phyloP scores from a whole-genome alignment of 768 basidiomycete species.

The Tricholoma flavovirens region DNA sequence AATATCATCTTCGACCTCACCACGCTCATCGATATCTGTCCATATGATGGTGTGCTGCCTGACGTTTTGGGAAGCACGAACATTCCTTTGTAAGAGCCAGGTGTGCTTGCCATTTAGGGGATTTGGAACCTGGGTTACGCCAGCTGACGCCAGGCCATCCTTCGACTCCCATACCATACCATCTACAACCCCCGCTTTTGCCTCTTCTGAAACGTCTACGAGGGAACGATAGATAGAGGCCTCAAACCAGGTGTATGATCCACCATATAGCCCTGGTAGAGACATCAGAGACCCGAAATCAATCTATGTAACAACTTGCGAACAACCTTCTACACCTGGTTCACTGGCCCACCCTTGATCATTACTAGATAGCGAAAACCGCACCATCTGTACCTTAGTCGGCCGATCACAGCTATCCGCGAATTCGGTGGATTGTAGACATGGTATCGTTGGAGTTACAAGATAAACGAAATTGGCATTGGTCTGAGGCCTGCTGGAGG shows the following conservation, averaged over 20 bases:
- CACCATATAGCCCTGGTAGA: slow-evolving; percentile 21
- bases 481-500: neutral
- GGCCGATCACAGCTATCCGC: neutral
- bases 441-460: slow-evolving; percentile 14
- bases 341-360: slow-evolving; percentile 32
- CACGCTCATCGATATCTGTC: slow-evolving; percentile 6
- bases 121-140: slow-evolving; percentile 11
- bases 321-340: slow-evolving; percentile 13
- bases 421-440: neutral
- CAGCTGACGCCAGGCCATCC: neutral
- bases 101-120: slow-evolving; percentile 6
- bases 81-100: slow-evolving; percentile 26
- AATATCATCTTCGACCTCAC: slow-evolving; percentile 1
- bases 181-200: neutral
- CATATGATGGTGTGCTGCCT: slow-evolving; percentile 20
- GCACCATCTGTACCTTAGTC: slow-evolving; percentile 16
- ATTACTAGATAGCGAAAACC: slow-evolving; percentile 13
- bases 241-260: slow-evolving; percentile 30
- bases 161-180: slow-evolving; percentile 4
- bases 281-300: neutral
- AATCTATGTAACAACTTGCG: neutral
- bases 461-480: slow-evolving; percentile 16
- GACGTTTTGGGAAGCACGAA: slow-evolving; percentile 16
- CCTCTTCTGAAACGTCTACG: neutral
- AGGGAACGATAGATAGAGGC: slow-evolving; percentile 21